Conservation (phyloP, 345 rosid genomes). For the Passiflora organensis region DNA sequence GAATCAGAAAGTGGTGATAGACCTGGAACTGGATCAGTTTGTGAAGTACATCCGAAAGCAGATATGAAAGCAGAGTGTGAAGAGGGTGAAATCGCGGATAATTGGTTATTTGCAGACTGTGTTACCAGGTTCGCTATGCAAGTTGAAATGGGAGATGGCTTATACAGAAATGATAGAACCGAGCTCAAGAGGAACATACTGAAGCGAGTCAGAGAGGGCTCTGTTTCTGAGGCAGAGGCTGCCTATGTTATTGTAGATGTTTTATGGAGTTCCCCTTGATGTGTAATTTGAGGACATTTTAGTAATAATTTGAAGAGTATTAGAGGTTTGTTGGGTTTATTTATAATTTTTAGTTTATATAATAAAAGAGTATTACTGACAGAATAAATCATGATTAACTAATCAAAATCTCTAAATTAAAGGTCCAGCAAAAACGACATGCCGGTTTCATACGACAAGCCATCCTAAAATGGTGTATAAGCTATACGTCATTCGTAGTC, state of each 20-base stretch:
- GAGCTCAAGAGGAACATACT: conserved; percentile 42
- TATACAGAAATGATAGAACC: conserved; percentile 30
- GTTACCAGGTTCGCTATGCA: conserved; percentile 47
- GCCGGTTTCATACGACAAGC: no score
- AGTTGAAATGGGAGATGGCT: conserved; percentile 49
- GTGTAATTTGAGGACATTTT: no score
- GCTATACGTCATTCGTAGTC: no score
- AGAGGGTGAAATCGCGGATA: background rate
- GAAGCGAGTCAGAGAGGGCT: conserved; percentile 34
- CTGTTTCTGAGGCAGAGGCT: conserved; percentile 42
- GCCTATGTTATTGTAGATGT: conserved; percentile 45
- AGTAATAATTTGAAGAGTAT: no score
- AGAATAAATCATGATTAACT: no score
- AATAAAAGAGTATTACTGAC: no score
- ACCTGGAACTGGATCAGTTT: background rate
- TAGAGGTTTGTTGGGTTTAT: no score
- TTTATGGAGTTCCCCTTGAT: conserved; percentile 51
- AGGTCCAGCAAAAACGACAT: no score
- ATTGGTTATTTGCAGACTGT: conserved; percentile 27
- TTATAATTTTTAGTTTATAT: no score
- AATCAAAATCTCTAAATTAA: no score
- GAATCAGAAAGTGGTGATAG: conserved; percentile 4
- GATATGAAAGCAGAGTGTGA: background rate
- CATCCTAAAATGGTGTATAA: no score
- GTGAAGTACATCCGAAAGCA: background rate